These are phyloP conservation scores for Lichtheimia corymbifera DNA, from an alignment of 371 early-diverging fungal genomes.

Conservation along the genomic window DNA sequence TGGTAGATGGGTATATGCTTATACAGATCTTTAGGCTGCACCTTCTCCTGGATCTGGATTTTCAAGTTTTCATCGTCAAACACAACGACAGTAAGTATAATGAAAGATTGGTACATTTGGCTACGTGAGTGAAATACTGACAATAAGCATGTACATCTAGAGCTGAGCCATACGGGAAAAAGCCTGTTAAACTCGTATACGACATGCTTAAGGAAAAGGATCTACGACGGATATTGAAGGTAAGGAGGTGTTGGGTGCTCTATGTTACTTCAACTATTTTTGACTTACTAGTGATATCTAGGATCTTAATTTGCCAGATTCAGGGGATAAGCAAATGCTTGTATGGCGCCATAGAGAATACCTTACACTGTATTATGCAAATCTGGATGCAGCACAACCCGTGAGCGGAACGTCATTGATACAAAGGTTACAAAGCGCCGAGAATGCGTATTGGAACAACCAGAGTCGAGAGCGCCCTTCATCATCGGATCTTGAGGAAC, in stretches of 20 bases:
- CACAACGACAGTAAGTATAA: neutral
- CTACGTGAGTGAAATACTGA: neutral
- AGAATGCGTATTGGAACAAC: constrained; percentile 9
- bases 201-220: constrained; percentile 46
- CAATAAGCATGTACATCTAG: too few relatives aligned
- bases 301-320: constrained; percentile 58
- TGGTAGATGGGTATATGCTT: neutral
- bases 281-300: constrained; percentile 2
- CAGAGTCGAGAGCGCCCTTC: neutral
- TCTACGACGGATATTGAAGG: constrained; percentile 35
- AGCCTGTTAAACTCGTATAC: constrained; percentile 47
- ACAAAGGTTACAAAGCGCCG: constrained; percentile 14
- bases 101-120: neutral
- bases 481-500: constrained; percentile 11
- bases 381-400: constrained; percentile 58
- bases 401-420: constrained; percentile 9
- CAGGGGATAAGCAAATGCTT: constrained; percentile 58
- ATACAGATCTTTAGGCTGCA: too few relatives aligned
- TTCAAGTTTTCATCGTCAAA: neutral
- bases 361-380: constrained; percentile 63
- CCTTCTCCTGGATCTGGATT: too few relatives aligned
- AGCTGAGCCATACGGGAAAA: constrained; percentile 11
- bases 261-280: neutral
- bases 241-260: constrained; percentile 5
- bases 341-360: constrained; percentile 64